A percentile compares a stretch with the other conserved stretches of the same genome.
Evolutionary conservation across 305 asterid species (phyloP).

Genomic region (Solanum hybrid): DNA sequence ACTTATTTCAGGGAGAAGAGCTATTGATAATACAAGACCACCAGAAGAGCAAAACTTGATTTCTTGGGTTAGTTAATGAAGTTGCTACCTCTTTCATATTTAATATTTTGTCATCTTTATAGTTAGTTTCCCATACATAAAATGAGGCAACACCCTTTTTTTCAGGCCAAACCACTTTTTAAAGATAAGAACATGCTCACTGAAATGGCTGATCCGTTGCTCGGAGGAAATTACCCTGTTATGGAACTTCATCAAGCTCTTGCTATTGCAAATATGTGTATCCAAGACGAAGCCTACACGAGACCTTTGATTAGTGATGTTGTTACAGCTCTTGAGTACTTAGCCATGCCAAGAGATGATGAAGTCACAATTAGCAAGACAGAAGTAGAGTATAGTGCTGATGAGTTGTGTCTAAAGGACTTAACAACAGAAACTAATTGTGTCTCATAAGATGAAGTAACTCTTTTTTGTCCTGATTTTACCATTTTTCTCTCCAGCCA

Average conservation of each 20-base stretch:
- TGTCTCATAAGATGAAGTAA: not conserved
- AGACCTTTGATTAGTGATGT: slow-evolving; percentile 82
- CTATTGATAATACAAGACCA: slow-evolving; percentile 57
- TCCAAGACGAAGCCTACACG: slow-evolving; percentile 78
- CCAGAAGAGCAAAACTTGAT: slow-evolving; percentile 70
- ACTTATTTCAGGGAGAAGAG: slow-evolving; percentile 79
- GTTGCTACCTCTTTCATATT: not conserved
- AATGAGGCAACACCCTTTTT: not conserved
- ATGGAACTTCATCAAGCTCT: slow-evolving; percentile 68
- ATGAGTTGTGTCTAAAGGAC: not conserved
- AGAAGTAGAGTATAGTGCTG: not conserved
- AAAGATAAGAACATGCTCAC: slow-evolving; percentile 48
- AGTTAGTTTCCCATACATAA: not conserved
- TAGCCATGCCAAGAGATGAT: slow-evolving; percentile 32
- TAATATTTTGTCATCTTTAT: not conserved
- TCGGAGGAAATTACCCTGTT: slow-evolving; percentile 52
- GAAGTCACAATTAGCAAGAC: slow-evolving; percentile 10
- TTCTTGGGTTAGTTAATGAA: slow-evolving; percentile 54
- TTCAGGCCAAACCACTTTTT: slow-evolving; percentile 75
- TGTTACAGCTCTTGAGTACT: slow-evolving; percentile 78
- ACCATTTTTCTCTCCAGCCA: not conserved
- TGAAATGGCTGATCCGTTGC: slow-evolving; percentile 60
- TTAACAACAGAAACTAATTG: slow-evolving; percentile 1
- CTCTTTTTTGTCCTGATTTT: not conserved
- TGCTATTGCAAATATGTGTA: slow-evolving; percentile 78